Base-by-base conservation (phyloP, 352 stramenopile species). In the Globisporangium carolinianum region DNA sequence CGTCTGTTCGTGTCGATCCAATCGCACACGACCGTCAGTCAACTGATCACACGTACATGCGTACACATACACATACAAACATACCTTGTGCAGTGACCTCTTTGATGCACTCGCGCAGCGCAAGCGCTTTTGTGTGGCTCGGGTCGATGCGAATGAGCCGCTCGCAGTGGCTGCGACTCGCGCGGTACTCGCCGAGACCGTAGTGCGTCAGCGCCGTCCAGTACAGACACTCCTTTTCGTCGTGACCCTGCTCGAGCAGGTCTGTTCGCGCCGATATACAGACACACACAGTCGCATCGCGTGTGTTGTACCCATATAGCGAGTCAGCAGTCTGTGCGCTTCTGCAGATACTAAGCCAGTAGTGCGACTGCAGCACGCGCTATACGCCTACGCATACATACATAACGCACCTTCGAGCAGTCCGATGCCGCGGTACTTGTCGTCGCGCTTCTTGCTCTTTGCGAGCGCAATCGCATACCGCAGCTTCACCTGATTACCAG, bases 391-490 rank as follows among this genome's bases (percentile, higher is more conserved):
- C 35, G 4, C 14, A 14, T 38, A 46, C 10, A 46, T 12, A 14
- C 41, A 46, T 5, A 5, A 14, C 41, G 7, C 59, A 87, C 81
- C 81, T 82, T 91, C 82, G 42, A 91, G 60, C 37, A 91, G 68
- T 2, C 68, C 78, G 15, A 90, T 74, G 11, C 77, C 82, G 42
- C 82, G 77, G 56, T 80, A 77, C 65, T 91, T 91, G 63, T 91
- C 77, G 53, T 91, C 82, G n/a, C 78, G 74, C 53, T 89, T 89
- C 53, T 68, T 72, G 67, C 82, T 91, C 67, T 91, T 91, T 46
- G 74, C 78, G 53, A 91, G 56, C 57, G 78, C 79, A 41, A 87
- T 66, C 18, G 79, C 82, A 47, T 91, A 91, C 5, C 76, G 76
- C 43, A 87, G 54, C 51, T 91, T 91, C 53, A 90, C 76, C 75